Evolutionary conservation across 2,329 filamentous ascomycete species (phyloP).

Genomic region (Aspergillus clavatus): DNA sequence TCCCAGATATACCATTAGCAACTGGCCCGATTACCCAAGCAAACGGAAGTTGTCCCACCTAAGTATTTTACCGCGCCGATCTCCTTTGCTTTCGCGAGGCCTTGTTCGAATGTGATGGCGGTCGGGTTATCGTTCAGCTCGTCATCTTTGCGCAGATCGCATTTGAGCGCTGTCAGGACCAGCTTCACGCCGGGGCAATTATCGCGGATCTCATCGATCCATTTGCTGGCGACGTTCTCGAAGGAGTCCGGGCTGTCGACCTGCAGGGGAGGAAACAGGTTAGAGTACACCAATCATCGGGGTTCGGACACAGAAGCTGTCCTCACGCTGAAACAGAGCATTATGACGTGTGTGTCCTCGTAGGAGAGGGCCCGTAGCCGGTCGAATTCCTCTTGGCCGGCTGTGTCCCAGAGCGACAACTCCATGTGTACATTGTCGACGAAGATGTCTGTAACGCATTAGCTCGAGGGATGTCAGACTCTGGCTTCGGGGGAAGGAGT

Average conservation of each 20-base stretch:
- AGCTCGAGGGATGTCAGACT: background rate
- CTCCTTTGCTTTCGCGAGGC: slow-evolving; percentile 81
- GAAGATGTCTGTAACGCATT: slow-evolving; percentile 70
- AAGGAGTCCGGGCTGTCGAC: slow-evolving; percentile 93
- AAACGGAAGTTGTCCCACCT: slow-evolving; percentile 43
- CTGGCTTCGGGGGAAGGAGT: slow-evolving; percentile 29
- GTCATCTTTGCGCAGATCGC: slow-evolving; percentile 82
- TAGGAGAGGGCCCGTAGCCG: slow-evolving; percentile 91
- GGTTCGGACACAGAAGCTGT: background rate
- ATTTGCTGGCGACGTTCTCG: slow-evolving; percentile 98
- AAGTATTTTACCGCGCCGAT: slow-evolving; percentile 93
- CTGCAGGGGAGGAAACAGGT: slow-evolving; percentile 30
- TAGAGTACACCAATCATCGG: background rate
- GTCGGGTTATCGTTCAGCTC: slow-evolving; percentile 61
- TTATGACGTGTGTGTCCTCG: slow-evolving; percentile 96
- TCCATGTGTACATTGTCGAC: slow-evolving; percentile 97
- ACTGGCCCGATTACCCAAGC: background rate
- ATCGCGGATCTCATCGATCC: slow-evolving; percentile 96
- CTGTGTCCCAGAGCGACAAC: slow-evolving; percentile 95
- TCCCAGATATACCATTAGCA: too few relatives aligned
- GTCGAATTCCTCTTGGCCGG: slow-evolving; percentile 98
- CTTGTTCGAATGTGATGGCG: slow-evolving; percentile 80
- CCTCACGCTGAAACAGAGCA: slow-evolving; percentile 88
- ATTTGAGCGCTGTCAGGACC: slow-evolving; percentile 93
- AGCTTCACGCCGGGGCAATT: slow-evolving; percentile 95